Percentiles rank a stretch among this genome's conserved stretches.
Conservation (phyloP, 306 rosid species). For the Acacia confusa region DNA sequence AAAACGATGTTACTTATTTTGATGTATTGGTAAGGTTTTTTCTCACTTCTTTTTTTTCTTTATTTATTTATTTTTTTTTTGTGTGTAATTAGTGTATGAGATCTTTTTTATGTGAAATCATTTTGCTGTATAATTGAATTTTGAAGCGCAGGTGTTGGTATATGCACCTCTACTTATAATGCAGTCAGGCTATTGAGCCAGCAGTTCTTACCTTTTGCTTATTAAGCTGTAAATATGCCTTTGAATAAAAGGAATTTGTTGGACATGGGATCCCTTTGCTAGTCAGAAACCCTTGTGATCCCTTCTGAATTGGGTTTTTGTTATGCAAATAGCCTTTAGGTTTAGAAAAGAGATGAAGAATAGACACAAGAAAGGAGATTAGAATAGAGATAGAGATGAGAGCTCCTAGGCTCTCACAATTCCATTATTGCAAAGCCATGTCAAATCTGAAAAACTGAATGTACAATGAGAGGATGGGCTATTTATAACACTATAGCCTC, state of each 20-base stretch:
- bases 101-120: background rate
- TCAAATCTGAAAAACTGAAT: too few species aligned
- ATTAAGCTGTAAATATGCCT: conserved; percentile 29
- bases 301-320: conserved; percentile 43
- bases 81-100: background rate
- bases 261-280: conserved; percentile 29
- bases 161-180: conserved; percentile 26
- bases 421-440: too few species aligned
- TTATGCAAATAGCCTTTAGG: too few species aligned
- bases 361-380: too few species aligned
- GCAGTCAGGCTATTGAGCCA: conserved; percentile 6
- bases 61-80: background rate
- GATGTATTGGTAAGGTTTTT: conserved; percentile 21
- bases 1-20: background rate
- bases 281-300: conserved; percentile 9
- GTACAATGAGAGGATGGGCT: too few species aligned
- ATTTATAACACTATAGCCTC: too few species aligned
- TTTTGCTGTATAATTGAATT: background rate
- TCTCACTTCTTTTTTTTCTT: background rate
- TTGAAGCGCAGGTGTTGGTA: conserved; percentile 24
- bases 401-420: too few species aligned
- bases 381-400: too few species aligned
- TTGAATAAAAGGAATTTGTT: conserved; percentile 43
- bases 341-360: too few species aligned
- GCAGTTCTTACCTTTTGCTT: conserved; percentile 15